A percentile compares a stretch with the other conserved stretches of the same genome.
phyloP scores from a whole-genome alignment of 1,284 basidiomycete genomes.

The Austroboletus novae-zelandiae region DNA sequence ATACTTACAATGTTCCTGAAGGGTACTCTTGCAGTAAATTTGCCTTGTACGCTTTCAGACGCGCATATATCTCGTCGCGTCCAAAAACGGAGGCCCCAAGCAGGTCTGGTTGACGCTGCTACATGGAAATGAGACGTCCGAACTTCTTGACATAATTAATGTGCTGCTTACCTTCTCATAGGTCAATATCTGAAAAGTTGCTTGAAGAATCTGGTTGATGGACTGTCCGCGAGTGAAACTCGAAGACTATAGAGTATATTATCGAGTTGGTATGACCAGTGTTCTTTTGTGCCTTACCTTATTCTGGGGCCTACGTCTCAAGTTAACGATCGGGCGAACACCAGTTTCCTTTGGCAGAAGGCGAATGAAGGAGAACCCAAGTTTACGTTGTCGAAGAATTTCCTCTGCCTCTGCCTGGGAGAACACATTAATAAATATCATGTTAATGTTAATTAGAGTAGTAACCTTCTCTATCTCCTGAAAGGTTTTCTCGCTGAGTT shows the following conservation, averaged over 20 bases:
- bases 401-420: conserved; percentile 60
- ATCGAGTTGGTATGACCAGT: background rate
- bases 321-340: conserved; percentile 92
- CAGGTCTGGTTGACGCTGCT: conserved; percentile 64
- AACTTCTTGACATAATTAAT: background rate
- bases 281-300: conserved; percentile 11
- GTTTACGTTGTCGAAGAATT: conserved; percentile 61
- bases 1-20: conserved; percentile 53
- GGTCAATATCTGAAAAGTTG: conserved; percentile 80
- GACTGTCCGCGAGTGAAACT: conserved; percentile 44
- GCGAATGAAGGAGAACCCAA: conserved; percentile 86
- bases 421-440: conserved; percentile 6
- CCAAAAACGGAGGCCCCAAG: conserved; percentile 83
- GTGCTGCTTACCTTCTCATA: conserved; percentile 71
- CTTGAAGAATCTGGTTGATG: conserved; percentile 85
- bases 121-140: background rate
- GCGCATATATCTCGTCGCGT: conserved; percentile 78
- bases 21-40: conserved; percentile 42
- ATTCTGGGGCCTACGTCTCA: conserved; percentile 59
- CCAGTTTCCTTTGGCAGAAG: conserved; percentile 93
- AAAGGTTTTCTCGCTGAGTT: conserved; percentile 68
- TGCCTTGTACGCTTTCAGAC: conserved; percentile 69
- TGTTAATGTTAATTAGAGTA: background rate
- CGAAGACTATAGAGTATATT: conserved; percentile 22
- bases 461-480: conserved; percentile 56